A percentile compares a stretch with the other conserved stretches of the same genome.
phyloP scores from a whole-genome alignment of 805 yeast genomes.

The Hanseniaspora singularis region DNA sequence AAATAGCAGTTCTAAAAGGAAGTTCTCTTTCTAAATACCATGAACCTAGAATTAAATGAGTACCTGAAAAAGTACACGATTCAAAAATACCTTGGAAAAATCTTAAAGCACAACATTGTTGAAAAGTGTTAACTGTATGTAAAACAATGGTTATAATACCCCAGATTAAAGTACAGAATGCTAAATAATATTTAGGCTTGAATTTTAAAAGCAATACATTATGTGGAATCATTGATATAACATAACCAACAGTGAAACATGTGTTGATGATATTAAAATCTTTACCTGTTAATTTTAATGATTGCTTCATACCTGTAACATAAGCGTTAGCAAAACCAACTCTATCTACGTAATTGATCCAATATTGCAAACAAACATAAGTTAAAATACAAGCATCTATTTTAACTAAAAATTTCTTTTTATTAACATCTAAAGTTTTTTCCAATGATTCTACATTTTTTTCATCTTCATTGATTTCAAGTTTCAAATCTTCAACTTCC shows the following conservation, averaged over 20 bases:
- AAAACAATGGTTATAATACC: conserved; percentile 42
- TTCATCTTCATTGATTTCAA: background rate
- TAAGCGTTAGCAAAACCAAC: conserved; percentile 47
- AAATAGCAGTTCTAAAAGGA: conserved; percentile 41
- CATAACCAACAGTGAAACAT: conserved; percentile 49
- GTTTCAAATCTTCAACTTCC: conserved; percentile 1
- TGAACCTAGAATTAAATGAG: conserved; percentile 42
- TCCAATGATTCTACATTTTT: background rate
- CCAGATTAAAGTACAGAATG: conserved; percentile 46
- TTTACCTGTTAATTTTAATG: conserved; percentile 36
- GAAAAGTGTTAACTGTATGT: conserved; percentile 36
- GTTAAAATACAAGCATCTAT: conserved; percentile 28
- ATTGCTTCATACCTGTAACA: conserved; percentile 58
- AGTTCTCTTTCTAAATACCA: conserved; percentile 42
- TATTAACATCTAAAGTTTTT: background rate
- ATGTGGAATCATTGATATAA: conserved; percentile 51
- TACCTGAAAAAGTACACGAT: conserved; percentile 43
- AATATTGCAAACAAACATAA: conserved; percentile 28
- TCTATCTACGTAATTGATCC: conserved; percentile 47
- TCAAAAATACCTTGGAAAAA: conserved; percentile 54
- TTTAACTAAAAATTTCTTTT: conserved; percentile 21
- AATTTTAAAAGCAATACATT: conserved; percentile 41
- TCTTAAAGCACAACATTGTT: conserved; percentile 44
- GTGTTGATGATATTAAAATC: conserved; percentile 43
- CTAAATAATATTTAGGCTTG: conserved; percentile 46